Evolutionary conservation across 2,329 filamentous ascomycete species (phyloP).

Genomic region (Massarina eburnea): DNA sequence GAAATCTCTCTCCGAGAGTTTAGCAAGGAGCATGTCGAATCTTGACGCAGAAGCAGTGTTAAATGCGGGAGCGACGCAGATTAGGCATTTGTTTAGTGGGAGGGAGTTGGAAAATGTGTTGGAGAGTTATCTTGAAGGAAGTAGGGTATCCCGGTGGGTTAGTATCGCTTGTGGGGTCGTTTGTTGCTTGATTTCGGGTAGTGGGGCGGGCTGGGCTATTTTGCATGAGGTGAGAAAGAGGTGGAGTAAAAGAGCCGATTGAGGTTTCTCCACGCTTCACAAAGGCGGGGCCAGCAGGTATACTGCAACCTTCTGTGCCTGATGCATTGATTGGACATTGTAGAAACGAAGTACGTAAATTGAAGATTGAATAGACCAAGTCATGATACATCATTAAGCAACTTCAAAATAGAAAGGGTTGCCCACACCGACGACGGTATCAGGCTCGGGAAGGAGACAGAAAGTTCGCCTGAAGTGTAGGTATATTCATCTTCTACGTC

Average conservation of each 20-base stretch:
- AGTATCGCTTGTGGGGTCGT: constrained; percentile 22
- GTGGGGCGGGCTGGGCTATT: constrained; percentile 19
- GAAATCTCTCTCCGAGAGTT: constrained; percentile 39
- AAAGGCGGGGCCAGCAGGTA: no score
- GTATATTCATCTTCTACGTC: not conserved
- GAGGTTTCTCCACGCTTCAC: no score
- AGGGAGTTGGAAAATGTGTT: constrained; percentile 23
- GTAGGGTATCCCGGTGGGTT: constrained; percentile 25
- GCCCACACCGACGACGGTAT: no score
- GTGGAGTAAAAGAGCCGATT: constrained; percentile 12
- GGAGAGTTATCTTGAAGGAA: constrained; percentile 27
- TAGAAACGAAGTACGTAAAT: no score
- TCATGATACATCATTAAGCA: no score
- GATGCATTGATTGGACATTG: no score
- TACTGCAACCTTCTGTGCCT: no score
- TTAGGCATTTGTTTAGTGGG: constrained; percentile 39
- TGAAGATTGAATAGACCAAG: no score
- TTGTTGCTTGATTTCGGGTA: constrained; percentile 20
- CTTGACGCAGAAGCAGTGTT: constrained; percentile 41
- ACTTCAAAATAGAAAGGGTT: no score
- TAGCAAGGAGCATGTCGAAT: constrained; percentile 37
- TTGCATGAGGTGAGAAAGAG: constrained; percentile 16
- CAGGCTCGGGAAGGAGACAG: no score
- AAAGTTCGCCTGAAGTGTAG: no score
- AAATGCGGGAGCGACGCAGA: constrained; percentile 48